A percentile compares a stretch with the other conserved stretches of the same genome.
phyloP scores from a whole-genome alignment of 345 rosid genomes.

The Pugionium cornutum region DNA sequence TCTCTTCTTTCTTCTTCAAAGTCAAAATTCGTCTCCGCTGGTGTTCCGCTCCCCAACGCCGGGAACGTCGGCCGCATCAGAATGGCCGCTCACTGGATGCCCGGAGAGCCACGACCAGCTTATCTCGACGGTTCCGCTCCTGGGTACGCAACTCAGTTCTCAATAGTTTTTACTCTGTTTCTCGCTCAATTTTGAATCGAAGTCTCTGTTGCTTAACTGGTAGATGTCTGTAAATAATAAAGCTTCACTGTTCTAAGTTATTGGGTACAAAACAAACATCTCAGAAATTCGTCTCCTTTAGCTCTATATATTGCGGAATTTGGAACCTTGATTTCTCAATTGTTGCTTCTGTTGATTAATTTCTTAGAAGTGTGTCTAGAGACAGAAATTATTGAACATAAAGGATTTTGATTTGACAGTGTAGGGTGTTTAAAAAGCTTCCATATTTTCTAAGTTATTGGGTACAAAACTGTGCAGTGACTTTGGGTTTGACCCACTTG shows the following conservation, averaged over 20 bases:
- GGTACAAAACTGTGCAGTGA: constrained; percentile 52
- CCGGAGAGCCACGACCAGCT: constrained; percentile 94
- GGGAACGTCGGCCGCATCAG: constrained; percentile 52
- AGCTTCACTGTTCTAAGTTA: too few relatives aligned
- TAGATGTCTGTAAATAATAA: too few relatives aligned
- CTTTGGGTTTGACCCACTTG: constrained; percentile 96
- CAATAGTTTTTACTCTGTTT: constrained; percentile 10
- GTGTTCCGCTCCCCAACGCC: constrained; percentile 47
- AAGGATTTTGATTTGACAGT: too few relatives aligned
- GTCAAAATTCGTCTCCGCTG: constrained; percentile 59
- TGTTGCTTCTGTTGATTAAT: too few relatives aligned
- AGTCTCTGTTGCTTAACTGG: too few relatives aligned
- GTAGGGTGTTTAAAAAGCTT: neutral
- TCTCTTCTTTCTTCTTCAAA: constrained; percentile 80
- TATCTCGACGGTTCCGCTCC: constrained; percentile 98
- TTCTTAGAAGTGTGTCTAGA: neutral
- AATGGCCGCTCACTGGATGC: constrained; percentile 98
- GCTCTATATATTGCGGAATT: neutral
- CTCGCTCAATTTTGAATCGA: neutral
- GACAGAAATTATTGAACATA: neutral
- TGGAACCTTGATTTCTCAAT: neutral
- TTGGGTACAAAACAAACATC: too few relatives aligned
- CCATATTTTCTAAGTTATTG: constrained; percentile 1
- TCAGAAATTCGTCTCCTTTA: too few relatives aligned
- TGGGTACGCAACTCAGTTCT: constrained; percentile 49